Evolutionary conservation across 225 moss, liverwort and hornwort species (phyloP).

Genomic region (Polytrichum commune): DNA sequence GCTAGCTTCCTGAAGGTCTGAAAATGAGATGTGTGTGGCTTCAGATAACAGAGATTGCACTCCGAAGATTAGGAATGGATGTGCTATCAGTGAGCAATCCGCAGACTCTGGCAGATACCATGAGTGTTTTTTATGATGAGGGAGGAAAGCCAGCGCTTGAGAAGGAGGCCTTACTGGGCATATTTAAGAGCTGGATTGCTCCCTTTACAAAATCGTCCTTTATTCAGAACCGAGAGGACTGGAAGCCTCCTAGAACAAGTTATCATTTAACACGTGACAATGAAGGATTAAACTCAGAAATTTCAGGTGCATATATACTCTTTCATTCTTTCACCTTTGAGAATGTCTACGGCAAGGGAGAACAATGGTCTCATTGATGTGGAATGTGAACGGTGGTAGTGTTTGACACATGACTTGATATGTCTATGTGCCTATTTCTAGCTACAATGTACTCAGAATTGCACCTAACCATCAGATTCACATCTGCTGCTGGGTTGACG

Average conservation of each 20-base stretch:
- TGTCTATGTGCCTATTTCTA: too few species aligned
- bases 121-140: conserved; percentile 2
- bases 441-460: too few species aligned
- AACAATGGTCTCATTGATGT: too few species aligned
- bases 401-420: too few species aligned
- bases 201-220: background rate
- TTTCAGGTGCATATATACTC: background rate
- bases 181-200: conserved; percentile 12
- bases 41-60: conserved; percentile 8
- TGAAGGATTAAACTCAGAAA: conserved; percentile 3
- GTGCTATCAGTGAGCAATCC: conserved; percentile 9
- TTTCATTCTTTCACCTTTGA: too few species aligned
- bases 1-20: too few species aligned
- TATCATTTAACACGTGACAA: background rate
- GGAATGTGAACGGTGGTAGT: too few species aligned
- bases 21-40: background rate
- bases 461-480: too few species aligned
- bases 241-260: background rate
- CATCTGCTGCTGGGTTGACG: too few species aligned
- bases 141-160: background rate
- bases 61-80: conserved; percentile 8
- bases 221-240: background rate
- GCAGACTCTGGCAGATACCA: background rate
- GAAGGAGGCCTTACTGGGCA: background rate
- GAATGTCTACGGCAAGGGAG: too few species aligned